Base-by-base conservation (phyloP, 108 stramenopile genomes). In the Schizochytrium sp. region DNA sequence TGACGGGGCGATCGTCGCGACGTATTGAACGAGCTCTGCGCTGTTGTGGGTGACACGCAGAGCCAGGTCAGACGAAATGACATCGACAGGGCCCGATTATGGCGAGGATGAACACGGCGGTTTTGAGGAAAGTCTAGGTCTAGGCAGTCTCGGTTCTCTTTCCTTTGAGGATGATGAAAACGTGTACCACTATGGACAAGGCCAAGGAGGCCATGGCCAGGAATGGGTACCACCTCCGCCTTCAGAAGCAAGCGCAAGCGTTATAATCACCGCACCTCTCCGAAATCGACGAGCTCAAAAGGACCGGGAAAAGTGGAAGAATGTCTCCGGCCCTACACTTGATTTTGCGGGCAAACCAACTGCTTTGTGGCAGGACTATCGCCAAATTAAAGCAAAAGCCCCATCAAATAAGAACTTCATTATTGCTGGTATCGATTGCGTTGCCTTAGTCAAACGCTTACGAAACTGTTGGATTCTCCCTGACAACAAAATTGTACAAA, bases 381-480 rank as follows among this genome's bases (percentile, higher is more conserved):
- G 17, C 47, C 12, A 2, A 1, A 7, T 5, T 28, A 2, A n/a
- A 13, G 12, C 64, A 28, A 8, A 69, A 15, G 42, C 40, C 10
- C 42, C 10, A 38, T 38, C 64, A 0, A 69, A 38, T 44, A 15
- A 7, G 28, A 69, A 69, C 64, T 69, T 44, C 0, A 83, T 83
- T n/a, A 55, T 83, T 10, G 76, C 50, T 2, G 76, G 76, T 0
- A 55, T 55, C 47, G 76, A 83, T 53, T 83, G 47, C 2, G 76
- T 55, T 0, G 76, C 76, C 3, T 55, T 83, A 10, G 76, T 83
- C 50, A 83, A 83, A 53, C 76, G 76, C 5, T 53, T 83, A 7
- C 47, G 53, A n/a, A 55, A 83, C 0, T 83, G 76, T 40, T 83
- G 76, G 76, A 10, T 42, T 7, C 76, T 83, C 10, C 47, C 10